A percentile compares a stretch with the other conserved stretches of the same genome.
phyloP scores from a whole-genome alignment of 345 rosid genomes.

The Mercurialis annua region DNA sequence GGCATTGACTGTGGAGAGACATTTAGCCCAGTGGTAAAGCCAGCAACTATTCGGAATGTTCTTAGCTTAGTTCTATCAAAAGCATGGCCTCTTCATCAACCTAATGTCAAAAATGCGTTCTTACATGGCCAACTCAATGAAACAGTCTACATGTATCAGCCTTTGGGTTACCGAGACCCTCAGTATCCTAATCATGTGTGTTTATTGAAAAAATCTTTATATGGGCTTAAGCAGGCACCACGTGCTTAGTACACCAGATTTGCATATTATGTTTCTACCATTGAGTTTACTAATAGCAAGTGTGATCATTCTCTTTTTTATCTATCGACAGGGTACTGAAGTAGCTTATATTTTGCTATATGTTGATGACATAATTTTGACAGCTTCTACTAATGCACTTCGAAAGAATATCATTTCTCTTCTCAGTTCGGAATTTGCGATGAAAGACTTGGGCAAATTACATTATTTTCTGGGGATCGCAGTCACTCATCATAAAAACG shows the following conservation, averaged over 20 bases:
- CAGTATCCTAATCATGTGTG: background rate
- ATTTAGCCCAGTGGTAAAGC: constrained; percentile 4
- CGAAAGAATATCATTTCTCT: background rate
- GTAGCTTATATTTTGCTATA: background rate
- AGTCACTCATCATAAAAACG: background rate
- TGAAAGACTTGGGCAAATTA: background rate
- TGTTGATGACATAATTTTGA: background rate
- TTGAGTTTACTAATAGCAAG: background rate
- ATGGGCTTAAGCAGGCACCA: background rate
- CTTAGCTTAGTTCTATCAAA: background rate
- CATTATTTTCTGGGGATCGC: background rate
- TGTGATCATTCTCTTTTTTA: constrained; percentile 1
- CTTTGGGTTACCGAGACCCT: background rate
- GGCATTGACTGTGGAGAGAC: constrained; percentile 2
- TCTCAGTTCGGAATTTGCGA: background rate
- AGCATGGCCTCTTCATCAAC: background rate
- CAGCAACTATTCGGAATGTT: background rate
- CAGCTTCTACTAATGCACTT: background rate
- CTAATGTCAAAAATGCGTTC: background rate
- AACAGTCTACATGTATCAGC: constrained; percentile 7
- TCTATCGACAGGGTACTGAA: background rate
- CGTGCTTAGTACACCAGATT: background rate
- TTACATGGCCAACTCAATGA: background rate
- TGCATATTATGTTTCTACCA: background rate
- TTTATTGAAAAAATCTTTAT: background rate